A percentile compares a stretch with the other conserved stretches of the same genome.
These are phyloP conservation scores for Saksenaea vasiformis DNA, from an alignment of 371 early-diverging fungal genomes.

Conservation along the genomic window DNA sequence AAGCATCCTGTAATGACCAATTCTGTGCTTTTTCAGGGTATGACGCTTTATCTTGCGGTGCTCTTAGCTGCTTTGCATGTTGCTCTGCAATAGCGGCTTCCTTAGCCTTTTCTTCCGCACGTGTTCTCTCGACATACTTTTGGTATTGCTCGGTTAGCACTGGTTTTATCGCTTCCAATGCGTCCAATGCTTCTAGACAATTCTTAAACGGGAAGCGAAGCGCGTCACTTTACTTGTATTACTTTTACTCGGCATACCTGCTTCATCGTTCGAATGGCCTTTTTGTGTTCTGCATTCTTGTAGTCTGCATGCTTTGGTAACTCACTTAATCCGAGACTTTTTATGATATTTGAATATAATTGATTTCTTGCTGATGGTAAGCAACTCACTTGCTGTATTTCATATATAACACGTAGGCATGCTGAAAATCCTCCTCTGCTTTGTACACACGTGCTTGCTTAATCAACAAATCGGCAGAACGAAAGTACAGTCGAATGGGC, in stretches of 20 bases:
- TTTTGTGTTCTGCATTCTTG: constrained; percentile 41
- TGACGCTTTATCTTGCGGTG: not conserved
- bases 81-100: constrained; percentile 10
- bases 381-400: constrained; percentile 53
- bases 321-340: constrained; percentile 56
- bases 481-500: constrained; percentile 57
- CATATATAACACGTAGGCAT: constrained; percentile 57
- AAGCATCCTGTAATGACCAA: constrained; percentile 50
- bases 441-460: constrained; percentile 60
- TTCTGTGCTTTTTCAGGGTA: constrained; percentile 10
- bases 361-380: not conserved
- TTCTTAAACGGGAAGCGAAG: constrained; percentile 27
- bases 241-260: constrained; percentile 27
- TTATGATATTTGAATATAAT: not conserved
- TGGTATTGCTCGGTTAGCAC: constrained; percentile 26
- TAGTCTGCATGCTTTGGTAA: constrained; percentile 57
- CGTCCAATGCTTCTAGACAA: constrained; percentile 49
- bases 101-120: constrained; percentile 1
- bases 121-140: constrained; percentile 14
- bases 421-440: constrained; percentile 52
- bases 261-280: constrained; percentile 26
- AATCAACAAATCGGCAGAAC: constrained; percentile 52
- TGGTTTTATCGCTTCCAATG: constrained; percentile 50
- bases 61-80: constrained; percentile 9
- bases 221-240: not conserved